Evolutionary conservation across 495 filamentous ascomycete genomes (phyloP), one percentile per base, ranked within the genome.

Genomic region (Aspergillus funiculosus): DNA sequence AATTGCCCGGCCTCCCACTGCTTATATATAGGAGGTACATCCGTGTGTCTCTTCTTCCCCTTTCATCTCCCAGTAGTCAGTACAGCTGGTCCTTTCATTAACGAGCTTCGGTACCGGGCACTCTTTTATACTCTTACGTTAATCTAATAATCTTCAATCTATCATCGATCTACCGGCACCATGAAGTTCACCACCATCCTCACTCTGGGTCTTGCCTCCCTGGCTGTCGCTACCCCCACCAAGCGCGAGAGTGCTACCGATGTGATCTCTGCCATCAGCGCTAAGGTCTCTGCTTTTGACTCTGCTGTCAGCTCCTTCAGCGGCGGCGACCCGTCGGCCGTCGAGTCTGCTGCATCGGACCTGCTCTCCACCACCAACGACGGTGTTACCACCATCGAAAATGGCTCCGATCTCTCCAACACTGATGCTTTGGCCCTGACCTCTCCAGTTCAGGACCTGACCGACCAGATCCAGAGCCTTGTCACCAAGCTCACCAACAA

Each of bases 161-260:
- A 48, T 21, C 41, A 41, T 31, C 43, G 20, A 21, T 39, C 30
- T 14, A 41, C 43, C 39, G 43, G 43, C 58, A 68, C 53, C 7
- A 73, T 73, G 69, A 73, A 68, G 63, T 51, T 60, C 50, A 60
- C 64, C 22, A 35, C 42, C n/a, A 43, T 70, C 41, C 36, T 65
- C 49, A 62, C 66, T 28, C 39, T 65, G 30, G 57, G 52, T 47
- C 57, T 56, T 32, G 57, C 49, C 48, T 53, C 52, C 54, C 38
- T 24, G 30, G 54, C 52, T 48, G n/a, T 51, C 32, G 63, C 57
- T 50, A 61, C 54, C 26, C 58, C 57, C 25, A 26, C 56, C 17
- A 38, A 58, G 56, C 58, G 69, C 30, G 68, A 68, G 40, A 24
- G 19, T 30, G 34, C 58, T 29, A 46, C 53, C 19, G 42, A 60